A percentile compares a stretch with the other conserved stretches of the same genome.
Evolutionary conservation across 768 basidiomycete genomes (phyloP).

Genomic region (Suillus decipiens): DNA sequence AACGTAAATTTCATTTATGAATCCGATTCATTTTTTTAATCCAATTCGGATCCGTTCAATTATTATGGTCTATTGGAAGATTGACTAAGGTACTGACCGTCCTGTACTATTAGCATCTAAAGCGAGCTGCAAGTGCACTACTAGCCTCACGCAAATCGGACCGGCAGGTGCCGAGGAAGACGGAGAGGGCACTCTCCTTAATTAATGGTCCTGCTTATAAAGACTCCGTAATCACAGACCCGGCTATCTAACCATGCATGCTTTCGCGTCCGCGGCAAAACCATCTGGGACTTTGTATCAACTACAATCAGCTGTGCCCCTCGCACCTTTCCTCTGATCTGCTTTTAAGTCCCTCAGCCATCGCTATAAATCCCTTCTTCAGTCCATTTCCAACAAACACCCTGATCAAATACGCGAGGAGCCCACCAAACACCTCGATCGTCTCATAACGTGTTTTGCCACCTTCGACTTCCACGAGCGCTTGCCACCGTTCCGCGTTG

Average conservation of each 20-base stretch:
- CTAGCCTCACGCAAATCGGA: neutral
- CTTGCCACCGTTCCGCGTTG: constrained; percentile 63
- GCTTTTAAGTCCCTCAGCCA: constrained; percentile 58
- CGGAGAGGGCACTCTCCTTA: neutral
- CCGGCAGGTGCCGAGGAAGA: neutral
- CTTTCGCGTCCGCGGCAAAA: constrained; percentile 7
- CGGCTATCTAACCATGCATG: neutral
- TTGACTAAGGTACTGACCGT: neutral
- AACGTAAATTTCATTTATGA: constrained; percentile 12
- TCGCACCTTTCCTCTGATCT: constrained; percentile 41
- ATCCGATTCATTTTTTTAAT: neutral
- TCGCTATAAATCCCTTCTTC: constrained; percentile 47
- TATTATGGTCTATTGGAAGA: neutral
- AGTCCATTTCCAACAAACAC: constrained; percentile 46
- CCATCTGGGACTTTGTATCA: too few species aligned
- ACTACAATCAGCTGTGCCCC: neutral
- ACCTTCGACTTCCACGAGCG: constrained; percentile 43
- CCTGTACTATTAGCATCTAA: too few species aligned
- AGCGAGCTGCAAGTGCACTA: too few species aligned
- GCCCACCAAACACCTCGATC: constrained; percentile 58
- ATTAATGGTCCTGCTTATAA: neutral
- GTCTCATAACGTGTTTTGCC: constrained; percentile 67
- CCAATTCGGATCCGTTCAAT: neutral
- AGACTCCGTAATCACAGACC: neutral
- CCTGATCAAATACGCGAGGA: constrained; percentile 54